Conservation (phyloP, 306 rosid species). For the Cucumis hystrix region DNA sequence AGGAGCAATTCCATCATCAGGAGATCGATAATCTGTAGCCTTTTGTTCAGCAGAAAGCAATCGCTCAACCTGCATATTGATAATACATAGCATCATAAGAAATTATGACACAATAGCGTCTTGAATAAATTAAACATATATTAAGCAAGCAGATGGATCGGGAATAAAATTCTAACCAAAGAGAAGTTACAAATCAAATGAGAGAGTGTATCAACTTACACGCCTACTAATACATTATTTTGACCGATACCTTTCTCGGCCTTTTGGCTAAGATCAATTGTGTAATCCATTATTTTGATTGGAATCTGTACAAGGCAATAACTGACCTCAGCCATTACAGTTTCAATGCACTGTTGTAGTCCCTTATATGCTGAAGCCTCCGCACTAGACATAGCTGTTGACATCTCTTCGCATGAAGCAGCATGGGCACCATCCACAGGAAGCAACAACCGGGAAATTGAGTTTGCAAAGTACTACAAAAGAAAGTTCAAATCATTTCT, state of each 20-base stretch:
- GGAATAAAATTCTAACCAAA: background rate
- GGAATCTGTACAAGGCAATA: background rate
- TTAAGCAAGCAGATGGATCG: background rate
- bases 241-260: background rate
- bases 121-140: background rate
- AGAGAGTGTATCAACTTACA: background rate
- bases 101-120: background rate
- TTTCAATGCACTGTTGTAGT: constrained; percentile 83
- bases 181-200: background rate
- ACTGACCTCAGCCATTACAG: constrained; percentile 99
- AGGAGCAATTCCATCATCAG: constrained; percentile 90
- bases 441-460: constrained; percentile 91
- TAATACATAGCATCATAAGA: constrained; percentile 4
- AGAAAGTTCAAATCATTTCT: background rate
- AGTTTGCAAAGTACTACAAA: constrained; percentile 75
- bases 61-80: constrained; percentile 68
- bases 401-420: constrained; percentile 99
- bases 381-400: constrained; percentile 95
- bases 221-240: background rate
- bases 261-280: too few relatives aligned
- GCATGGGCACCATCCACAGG: constrained; percentile 99
- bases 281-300: background rate
- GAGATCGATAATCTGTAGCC: constrained; percentile 78
- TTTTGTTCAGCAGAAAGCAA: constrained; percentile 94
- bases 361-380: constrained; percentile 99